A percentile compares a stretch with the other conserved stretches of the same genome.
Evolutionary conservation across 345 rosid genomes (phyloP).

Genomic region (Erucastrum elatum): DNA sequence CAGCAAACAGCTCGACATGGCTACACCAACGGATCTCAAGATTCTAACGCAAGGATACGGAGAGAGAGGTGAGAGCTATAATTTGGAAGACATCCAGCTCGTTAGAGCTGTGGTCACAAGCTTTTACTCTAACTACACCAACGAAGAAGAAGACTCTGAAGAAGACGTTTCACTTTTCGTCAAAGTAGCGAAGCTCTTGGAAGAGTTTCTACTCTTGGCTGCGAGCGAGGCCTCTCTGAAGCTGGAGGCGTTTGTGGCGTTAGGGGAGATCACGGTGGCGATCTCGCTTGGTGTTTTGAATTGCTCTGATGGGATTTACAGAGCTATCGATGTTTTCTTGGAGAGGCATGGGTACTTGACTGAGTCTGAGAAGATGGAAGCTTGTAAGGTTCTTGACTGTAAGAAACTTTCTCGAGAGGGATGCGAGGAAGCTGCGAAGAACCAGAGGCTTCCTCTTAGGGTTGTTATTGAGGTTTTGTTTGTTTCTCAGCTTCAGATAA

Average conservation of each 20-base stretch:
- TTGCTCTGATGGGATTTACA: slow-evolving; percentile 67
- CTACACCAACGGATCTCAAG: slow-evolving; percentile 55
- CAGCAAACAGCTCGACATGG: slow-evolving; percentile 71
- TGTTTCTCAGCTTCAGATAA: slow-evolving; percentile 59
- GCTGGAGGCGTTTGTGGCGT: slow-evolving; percentile 48
- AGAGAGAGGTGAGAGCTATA: slow-evolving; percentile 39
- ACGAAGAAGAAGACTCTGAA: slow-evolving; percentile 18
- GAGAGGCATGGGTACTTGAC: slow-evolving; percentile 62
- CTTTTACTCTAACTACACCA: slow-evolving; percentile 46
- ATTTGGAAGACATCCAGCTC: slow-evolving; percentile 51
- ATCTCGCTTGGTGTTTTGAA: slow-evolving; percentile 46
- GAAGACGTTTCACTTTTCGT: slow-evolving; percentile 33
- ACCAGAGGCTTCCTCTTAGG: slow-evolving; percentile 68
- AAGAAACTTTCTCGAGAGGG: slow-evolving; percentile 66
- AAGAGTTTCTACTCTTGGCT: slow-evolving; percentile 61
- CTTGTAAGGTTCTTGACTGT: slow-evolving; percentile 63
- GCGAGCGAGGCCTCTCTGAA: slow-evolving; percentile 60
- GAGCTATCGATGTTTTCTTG: slow-evolving; percentile 68
- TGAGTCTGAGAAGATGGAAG: slow-evolving; percentile 64
- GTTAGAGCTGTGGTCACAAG: slow-evolving; percentile 59
- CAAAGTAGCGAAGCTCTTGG: slow-evolving; percentile 62
- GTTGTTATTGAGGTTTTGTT: slow-evolving; percentile 55
- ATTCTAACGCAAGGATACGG: slow-evolving; percentile 53
- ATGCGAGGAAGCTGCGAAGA: slow-evolving; percentile 58
- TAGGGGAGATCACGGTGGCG: slow-evolving; percentile 57